A percentile compares a stretch with the other conserved stretches of the same genome.
Conservation (phyloP, 177 flowering plant species). For the Tripterygium wilfordii region DNA sequence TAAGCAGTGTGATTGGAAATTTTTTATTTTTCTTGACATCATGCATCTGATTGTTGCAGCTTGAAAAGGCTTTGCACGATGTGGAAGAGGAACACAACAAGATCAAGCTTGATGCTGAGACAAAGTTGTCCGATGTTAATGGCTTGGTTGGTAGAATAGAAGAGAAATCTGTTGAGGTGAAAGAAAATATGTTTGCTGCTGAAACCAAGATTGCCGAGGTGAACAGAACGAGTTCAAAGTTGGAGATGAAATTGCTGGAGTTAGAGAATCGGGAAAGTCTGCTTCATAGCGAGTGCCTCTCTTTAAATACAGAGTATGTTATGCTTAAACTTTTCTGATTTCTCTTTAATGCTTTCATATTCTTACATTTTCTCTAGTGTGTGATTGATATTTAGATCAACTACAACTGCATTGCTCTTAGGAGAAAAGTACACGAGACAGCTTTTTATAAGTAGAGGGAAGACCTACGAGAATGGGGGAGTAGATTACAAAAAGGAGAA, state of each 20-base stretch:
- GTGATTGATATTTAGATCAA: no score
- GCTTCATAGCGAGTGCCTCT: slow-evolving; percentile 56
- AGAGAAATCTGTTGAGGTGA: slow-evolving; percentile 63
- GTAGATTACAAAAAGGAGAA: slow-evolving; percentile 61
- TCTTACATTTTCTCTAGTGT: no score
- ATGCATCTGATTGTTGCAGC: slow-evolving; percentile 38
- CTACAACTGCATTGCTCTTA: no score
- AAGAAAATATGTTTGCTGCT: slow-evolving; percentile 60
- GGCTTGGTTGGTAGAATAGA: slow-evolving; percentile 43
- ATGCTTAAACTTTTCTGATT: no score
- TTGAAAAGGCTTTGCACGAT: slow-evolving; percentile 75
- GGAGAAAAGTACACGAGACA: slow-evolving; percentile 60
- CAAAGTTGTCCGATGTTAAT: slow-evolving; percentile 57
- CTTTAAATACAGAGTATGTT: slow-evolving; percentile 70
- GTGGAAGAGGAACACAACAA: slow-evolving; percentile 48
- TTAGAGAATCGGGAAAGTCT: slow-evolving; percentile 69
- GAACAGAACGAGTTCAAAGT: slow-evolving; percentile 54
- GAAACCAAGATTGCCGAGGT: slow-evolving; percentile 83
- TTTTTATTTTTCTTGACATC: no score
- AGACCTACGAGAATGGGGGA: slow-evolving; percentile 77
- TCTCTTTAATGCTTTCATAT: no score
- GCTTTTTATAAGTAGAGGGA: slow-evolving; percentile 54
- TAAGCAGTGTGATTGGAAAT: no score
- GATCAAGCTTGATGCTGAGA: slow-evolving; percentile 43
- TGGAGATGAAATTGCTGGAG: slow-evolving; percentile 72